phyloP scores from a whole-genome alignment of 257 asterid genomes.

The Capsicum chinense region DNA sequence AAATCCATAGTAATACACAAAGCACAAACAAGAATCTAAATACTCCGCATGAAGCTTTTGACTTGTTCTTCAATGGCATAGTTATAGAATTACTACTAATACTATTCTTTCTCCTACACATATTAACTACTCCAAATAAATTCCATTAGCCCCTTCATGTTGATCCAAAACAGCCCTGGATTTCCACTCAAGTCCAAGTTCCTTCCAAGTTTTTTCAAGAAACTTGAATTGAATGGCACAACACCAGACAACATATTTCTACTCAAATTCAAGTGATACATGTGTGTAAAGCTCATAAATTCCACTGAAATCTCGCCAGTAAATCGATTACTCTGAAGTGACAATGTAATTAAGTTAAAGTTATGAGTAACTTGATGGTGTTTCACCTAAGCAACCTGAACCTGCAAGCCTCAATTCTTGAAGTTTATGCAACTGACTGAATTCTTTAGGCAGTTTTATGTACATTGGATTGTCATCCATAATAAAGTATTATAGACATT shows the following conservation, averaged over 20 bases:
- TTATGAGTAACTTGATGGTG: conserved; percentile 62
- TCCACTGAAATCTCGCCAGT: too few species aligned
- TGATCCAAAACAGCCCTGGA: conserved; percentile 65
- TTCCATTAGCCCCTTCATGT: conserved; percentile 34
- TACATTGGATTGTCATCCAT: conserved; percentile 87
- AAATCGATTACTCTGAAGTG: too few species aligned
- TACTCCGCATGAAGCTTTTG: conserved; percentile 44
- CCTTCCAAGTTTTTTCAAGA: conserved; percentile 71
- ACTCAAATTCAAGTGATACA: too few species aligned
- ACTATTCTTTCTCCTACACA: conserved; percentile 56
- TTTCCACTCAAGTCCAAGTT: conserved; percentile 85
- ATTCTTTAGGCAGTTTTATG: conserved; percentile 51
- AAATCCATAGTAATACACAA: conserved; percentile 36
- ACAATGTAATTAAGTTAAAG: conserved; percentile 50
- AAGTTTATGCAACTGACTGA: conserved; percentile 58
- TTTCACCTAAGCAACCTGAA: conserved; percentile 72
- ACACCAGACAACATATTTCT: too few species aligned
- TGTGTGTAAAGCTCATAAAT: too few species aligned
- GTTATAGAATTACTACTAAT: conserved; percentile 33
- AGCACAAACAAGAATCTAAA: neutral
- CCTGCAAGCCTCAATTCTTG: conserved; percentile 79
- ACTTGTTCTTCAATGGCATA: conserved; percentile 45
- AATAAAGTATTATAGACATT: conserved; percentile 63
- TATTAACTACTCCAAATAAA: conserved; percentile 43
- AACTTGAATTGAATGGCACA: too few species aligned